phyloP scores from a whole-genome alignment of 1,139 yeast species.

The Yamadazyma dendronema region DNA sequence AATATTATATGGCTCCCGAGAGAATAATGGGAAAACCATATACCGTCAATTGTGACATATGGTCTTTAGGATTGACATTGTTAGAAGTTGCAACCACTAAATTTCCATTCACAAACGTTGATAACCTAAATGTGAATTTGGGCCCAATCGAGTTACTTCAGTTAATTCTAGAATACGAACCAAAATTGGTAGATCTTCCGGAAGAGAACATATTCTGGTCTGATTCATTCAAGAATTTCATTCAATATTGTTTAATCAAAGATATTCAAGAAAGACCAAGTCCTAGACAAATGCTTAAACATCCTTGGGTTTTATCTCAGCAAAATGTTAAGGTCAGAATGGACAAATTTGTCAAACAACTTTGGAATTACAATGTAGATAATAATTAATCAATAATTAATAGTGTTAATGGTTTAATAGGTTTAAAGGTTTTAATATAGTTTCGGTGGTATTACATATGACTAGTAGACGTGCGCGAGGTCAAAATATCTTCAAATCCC shows the following conservation, averaged over 20 bases:
- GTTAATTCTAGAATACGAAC: slow-evolving; percentile 78
- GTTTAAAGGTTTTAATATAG: neutral
- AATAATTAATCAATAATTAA: neutral
- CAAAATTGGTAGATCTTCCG: slow-evolving; percentile 73
- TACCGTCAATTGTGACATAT: slow-evolving; percentile 90
- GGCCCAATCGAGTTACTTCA: slow-evolving; percentile 86
- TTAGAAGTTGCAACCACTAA: slow-evolving; percentile 89
- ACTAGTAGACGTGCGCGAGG: too few relatives aligned
- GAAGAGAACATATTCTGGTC: slow-evolving; percentile 79
- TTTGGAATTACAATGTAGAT: slow-evolving; percentile 56
- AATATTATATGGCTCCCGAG: slow-evolving; percentile 98
- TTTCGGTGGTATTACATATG: neutral
- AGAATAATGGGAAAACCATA: slow-evolving; percentile 93
- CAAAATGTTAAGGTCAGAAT: slow-evolving; percentile 68
- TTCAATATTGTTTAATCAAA: slow-evolving; percentile 77
- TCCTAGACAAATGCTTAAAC: slow-evolving; percentile 87
- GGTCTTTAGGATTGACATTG: slow-evolving; percentile 91
- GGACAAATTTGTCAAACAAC: slow-evolving; percentile 79
- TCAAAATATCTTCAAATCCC: neutral
- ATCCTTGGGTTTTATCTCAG: slow-evolving; percentile 89
- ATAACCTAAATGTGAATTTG: slow-evolving; percentile 26
- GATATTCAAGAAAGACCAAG: slow-evolving; percentile 80
- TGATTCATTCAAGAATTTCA: slow-evolving; percentile 75
- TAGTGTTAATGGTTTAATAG: neutral
- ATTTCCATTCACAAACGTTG: slow-evolving; percentile 54